These are phyloP conservation scores for Bryum argenteum DNA, from an alignment of 225 moss, liverwort and hornwort species.

Conservation along the genomic window DNA sequence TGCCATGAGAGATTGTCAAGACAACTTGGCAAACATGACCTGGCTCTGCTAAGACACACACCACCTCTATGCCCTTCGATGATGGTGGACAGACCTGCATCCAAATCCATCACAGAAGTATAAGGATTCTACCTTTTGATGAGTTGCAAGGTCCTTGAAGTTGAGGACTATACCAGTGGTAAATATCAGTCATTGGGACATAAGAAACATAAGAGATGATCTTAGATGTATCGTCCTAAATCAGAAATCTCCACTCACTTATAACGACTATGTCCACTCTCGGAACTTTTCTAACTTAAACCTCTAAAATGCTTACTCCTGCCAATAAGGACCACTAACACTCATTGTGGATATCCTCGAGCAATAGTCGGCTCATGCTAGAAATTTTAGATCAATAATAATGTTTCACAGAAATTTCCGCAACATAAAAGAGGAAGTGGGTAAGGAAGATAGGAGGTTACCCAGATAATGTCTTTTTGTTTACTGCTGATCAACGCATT, in stretches of 20 bases:
- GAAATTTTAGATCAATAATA: conserved; percentile 15
- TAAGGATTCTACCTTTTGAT: conserved; percentile 17
- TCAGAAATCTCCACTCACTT: conserved; percentile 21
- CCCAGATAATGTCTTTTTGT: conserved; percentile 83
- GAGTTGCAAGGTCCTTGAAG: not conserved
- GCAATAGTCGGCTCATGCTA: conserved; percentile 15
- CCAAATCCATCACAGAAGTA: conserved; percentile 18
- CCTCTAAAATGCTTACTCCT: conserved; percentile 12
- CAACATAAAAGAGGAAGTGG: not conserved
- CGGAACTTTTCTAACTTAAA: conserved; percentile 19
- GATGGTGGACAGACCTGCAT: conserved; percentile 81
- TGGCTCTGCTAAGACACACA: conserved; percentile 85
- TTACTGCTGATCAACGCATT: conserved; percentile 79
- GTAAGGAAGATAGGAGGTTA: conserved; percentile 39
- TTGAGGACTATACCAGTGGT: not conserved
- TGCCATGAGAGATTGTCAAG: conserved; percentile 85
- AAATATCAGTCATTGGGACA: conserved; percentile 14
- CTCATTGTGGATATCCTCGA: not conserved
- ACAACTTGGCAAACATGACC: conserved; percentile 91
- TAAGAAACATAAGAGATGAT: conserved; percentile 6
- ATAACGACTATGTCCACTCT: conserved; percentile 17
- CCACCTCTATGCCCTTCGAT: conserved; percentile 77
- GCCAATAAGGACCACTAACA: conserved; percentile 13
- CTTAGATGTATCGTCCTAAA: conserved; percentile 3
- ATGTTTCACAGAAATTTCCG: conserved; percentile 9